phyloP scores from a whole-genome alignment of 1,139 yeast species.

The Eremothecium sinecaudum region DNA sequence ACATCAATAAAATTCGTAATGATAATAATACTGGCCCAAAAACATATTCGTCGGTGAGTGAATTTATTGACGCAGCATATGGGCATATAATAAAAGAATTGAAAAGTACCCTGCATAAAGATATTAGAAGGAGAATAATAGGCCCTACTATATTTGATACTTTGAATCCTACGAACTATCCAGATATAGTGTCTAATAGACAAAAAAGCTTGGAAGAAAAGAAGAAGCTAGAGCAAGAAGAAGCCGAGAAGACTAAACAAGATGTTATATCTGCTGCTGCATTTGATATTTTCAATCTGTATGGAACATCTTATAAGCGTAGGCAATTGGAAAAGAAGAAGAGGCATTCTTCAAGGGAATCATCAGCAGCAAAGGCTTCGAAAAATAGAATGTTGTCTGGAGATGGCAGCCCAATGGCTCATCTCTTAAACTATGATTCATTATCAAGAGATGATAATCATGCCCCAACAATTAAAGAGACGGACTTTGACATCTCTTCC shows the following conservation, averaged over 20 bases:
- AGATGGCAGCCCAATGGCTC: constrained; percentile 39
- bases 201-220: constrained; percentile 31
- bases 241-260: constrained; percentile 16
- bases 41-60: constrained; percentile 19
- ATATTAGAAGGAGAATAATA: constrained; percentile 63
- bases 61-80: constrained; percentile 48
- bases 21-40: constrained; percentile 6
- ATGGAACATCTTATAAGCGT: constrained; percentile 15
- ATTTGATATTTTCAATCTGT: constrained; percentile 27
- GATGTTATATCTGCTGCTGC: constrained; percentile 15
- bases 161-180: constrained; percentile 52
- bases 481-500: constrained; percentile 12
- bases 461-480: constrained; percentile 3
- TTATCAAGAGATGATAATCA: constrained; percentile 20
- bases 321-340: constrained; percentile 3
- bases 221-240: constrained; percentile 23
- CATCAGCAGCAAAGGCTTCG: background rate
- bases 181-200: constrained; percentile 41
- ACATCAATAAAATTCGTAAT: constrained; percentile 6
- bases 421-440: constrained; percentile 50
- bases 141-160: constrained; percentile 62
- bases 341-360: constrained; percentile 1
- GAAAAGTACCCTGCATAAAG: constrained; percentile 54
- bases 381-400: background rate
- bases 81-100: constrained; percentile 54